Conservation (phyloP, 2,329 filamentous ascomycete genomes). For the Lasiodiplodia citricola region DNA sequence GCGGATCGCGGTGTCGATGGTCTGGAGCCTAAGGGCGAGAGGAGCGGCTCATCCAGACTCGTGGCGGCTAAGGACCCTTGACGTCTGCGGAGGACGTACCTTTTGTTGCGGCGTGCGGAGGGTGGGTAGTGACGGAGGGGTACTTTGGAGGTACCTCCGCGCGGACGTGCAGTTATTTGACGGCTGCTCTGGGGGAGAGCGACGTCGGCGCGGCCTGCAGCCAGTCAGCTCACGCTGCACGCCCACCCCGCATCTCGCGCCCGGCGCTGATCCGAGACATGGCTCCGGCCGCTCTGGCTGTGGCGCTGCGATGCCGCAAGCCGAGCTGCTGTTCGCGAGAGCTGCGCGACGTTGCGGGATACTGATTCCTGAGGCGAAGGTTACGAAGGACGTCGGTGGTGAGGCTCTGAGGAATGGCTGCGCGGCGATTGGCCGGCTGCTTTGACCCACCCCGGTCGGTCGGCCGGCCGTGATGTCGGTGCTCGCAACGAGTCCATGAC, state of each 20-base stretch:
- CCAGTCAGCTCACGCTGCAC: conserved; percentile 2
- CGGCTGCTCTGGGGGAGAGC: background rate
- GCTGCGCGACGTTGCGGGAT: background rate
- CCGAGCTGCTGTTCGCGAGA: background rate
- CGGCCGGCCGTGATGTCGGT: conserved; percentile 10
- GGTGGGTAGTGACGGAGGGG: conserved; percentile 1
- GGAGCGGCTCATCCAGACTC: conserved; percentile 16
- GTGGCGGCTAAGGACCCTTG: background rate
- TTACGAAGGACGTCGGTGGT: background rate
- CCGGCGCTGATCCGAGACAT: conserved; percentile 10
- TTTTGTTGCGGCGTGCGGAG: background rate
- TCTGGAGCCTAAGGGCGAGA: conserved; percentile 5
- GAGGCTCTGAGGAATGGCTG: background rate
- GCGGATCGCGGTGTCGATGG: background rate
- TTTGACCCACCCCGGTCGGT: conserved; percentile 10
- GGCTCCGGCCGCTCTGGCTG: background rate
- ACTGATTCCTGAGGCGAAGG: background rate
- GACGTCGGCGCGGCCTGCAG: conserved; percentile 8
- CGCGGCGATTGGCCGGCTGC: background rate
- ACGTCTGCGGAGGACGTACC: background rate
- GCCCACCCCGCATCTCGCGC: conserved; percentile 7
- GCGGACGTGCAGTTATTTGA: background rate
- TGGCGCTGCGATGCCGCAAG: conserved; percentile 7
- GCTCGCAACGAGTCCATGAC: background rate
- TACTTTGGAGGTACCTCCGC: conserved; percentile 14